Evolutionary conservation across 2,329 filamentous ascomycete genomes (phyloP), one percentile per base, ranked within the genome.

Genomic region (Cladophialophora immunda): DNA sequence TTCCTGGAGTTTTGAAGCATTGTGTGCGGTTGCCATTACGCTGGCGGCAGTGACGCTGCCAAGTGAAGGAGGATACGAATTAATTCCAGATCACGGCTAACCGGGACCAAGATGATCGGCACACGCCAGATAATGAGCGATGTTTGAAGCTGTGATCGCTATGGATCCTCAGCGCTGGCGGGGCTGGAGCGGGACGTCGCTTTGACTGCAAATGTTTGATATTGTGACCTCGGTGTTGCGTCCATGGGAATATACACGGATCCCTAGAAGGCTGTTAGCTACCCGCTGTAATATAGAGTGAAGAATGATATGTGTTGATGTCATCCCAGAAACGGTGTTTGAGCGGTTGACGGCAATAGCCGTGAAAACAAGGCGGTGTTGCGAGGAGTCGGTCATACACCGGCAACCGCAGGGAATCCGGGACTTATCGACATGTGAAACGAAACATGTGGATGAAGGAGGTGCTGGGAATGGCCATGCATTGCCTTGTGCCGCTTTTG

Each of bases 41-140:
- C 80, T 88, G 11, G 91, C 92, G 1, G 90, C 90, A 4, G 87
- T 89, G 66, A 78, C 91, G 25, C 82, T 97, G 52, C 90, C 92
- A 0, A 86, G 88, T 0, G 94, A 97, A 77, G 92, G 91, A 74
- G 94, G 92, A 64, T 97, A 97, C 80, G 92, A 97, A 77, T 86
- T 92, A 69, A 92, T 89, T 75, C 88, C 82, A 7, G 80, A 82
- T 60, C 74, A 76, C 38, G 67, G 52, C 45, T 61, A 34, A 57
- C 30, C 45, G 22, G 25, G 52, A 8, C 6, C 25, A 32, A 34
- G 32, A 19, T 13, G 52, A 59, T 61, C 58, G 22, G 66, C 5
- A 38, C 90, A 68, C 97, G 32, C 15, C 85, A 3, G 93, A 92
- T 22, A 90, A 95, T 1, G 95, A 94, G 27, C 94, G 94, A 82